Evolutionary conservation across 192 early-diverging fungal genomes (phyloP).

Genomic region (Gryganskiella cystojenkinii): DNA sequence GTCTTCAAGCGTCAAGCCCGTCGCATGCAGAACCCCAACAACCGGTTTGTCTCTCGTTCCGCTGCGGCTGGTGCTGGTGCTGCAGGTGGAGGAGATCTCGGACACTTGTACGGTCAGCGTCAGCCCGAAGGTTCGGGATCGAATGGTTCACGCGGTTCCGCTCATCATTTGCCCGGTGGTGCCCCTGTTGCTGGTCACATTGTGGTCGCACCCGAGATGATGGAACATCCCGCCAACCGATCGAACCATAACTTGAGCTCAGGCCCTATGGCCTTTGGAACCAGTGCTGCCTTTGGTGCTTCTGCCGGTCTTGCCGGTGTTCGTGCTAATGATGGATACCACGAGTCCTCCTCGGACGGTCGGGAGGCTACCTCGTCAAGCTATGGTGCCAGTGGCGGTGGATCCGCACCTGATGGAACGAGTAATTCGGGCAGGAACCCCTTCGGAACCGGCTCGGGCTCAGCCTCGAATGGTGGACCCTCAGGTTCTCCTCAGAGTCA

Average conservation of each 20-base stretch:
- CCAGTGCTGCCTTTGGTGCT: constrained; percentile 37
- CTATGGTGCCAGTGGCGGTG: constrained; percentile 45
- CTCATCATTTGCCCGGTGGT: constrained; percentile 38
- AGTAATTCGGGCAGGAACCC: constrained; percentile 15
- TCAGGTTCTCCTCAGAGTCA: constrained; percentile 52
- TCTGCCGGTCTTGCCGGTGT: constrained; percentile 34
- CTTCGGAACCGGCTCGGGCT: constrained; percentile 30
- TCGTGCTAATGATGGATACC: constrained; percentile 44
- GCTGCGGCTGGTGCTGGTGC: constrained; percentile 37
- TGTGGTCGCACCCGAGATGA: constrained; percentile 51
- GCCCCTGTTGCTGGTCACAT: constrained; percentile 48
- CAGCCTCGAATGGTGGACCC: constrained; percentile 1
- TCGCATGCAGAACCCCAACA: constrained; percentile 42
- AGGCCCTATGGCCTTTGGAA: constrained; percentile 50
- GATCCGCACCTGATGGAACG: constrained; percentile 13
- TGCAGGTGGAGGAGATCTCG: constrained; percentile 36
- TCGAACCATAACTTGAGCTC: constrained; percentile 45
- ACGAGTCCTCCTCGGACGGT: constrained; percentile 45
- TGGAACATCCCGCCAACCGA: constrained; percentile 52
- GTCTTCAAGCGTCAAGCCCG: constrained; percentile 47
- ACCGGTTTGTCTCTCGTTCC: constrained; percentile 31
- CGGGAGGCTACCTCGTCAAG: constrained; percentile 27
- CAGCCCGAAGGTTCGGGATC: constrained; percentile 49
- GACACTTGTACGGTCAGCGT: constrained; percentile 41
- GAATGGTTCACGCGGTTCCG: constrained; percentile 29